These are phyloP conservation scores for Globisporangium solare DNA, from an alignment of 352 stramenopile genomes.

Conservation along the genomic window DNA sequence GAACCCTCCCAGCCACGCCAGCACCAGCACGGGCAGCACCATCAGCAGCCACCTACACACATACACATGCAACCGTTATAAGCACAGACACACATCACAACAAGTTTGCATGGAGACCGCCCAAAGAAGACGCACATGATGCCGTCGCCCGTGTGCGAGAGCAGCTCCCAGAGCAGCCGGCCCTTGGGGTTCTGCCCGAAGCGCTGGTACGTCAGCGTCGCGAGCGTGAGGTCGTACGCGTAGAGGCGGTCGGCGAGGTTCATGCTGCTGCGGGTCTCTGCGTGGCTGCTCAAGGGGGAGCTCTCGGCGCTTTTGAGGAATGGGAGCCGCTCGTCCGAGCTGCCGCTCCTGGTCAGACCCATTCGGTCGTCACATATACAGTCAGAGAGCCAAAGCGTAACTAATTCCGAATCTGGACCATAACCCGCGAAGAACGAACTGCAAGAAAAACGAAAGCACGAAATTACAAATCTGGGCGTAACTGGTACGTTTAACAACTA, in stretches of 20 bases:
- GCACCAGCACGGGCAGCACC: slow-evolving; percentile 34
- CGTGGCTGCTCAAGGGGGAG: neutral
- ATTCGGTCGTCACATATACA: slow-evolving; percentile 6
- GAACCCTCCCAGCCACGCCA: slow-evolving; percentile 29
- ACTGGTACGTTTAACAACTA: too few relatives aligned
- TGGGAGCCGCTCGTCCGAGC: neutral
- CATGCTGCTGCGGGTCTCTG: slow-evolving; percentile 24
- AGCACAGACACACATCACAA: neutral
- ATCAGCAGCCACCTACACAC: slow-evolving; percentile 47
- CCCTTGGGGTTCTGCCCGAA: slow-evolving; percentile 41
- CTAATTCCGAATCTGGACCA: slow-evolving; percentile 1
- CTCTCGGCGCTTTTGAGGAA: neutral
- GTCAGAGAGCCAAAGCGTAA: neutral
- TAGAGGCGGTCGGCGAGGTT: slow-evolving; percentile 56
- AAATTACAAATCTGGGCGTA: too few relatives aligned
- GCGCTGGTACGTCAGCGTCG: slow-evolving; percentile 62
- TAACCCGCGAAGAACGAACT: neutral
- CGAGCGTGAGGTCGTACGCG: slow-evolving; percentile 69
- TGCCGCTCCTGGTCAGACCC: neutral
- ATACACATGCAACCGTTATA: neutral
- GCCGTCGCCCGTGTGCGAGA: slow-evolving; percentile 79
- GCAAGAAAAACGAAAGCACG: too few relatives aligned
- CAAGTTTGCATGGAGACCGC: neutral
- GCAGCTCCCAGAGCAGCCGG: slow-evolving; percentile 66
- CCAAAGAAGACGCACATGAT: slow-evolving; percentile 55